A percentile compares a stretch with the other conserved stretches of the same genome.
These are phyloP conservation scores for Scolecobasidium constrictum DNA, from an alignment of 2,329 filamentous ascomycete genomes.

Conservation along the genomic window DNA sequence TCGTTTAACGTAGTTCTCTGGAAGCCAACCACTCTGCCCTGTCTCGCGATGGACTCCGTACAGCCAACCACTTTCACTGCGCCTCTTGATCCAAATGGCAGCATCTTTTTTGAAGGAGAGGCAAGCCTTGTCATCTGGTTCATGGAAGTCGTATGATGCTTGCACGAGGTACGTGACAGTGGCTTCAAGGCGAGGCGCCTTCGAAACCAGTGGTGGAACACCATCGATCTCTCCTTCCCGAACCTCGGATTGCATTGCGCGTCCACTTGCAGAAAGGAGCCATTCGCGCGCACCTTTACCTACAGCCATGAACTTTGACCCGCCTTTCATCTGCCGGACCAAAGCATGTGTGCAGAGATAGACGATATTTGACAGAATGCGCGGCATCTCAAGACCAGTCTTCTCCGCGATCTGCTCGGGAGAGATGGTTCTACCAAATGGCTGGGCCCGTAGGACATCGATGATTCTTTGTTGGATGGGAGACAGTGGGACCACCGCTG, in stretches of 20 bases:
- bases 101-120: not conserved
- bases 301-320: not conserved
- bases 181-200: not conserved
- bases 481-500: no score
- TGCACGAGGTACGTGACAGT: not conserved
- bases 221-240: not conserved
- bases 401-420: no score
- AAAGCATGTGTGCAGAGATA: no score
- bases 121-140: not conserved
- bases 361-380: no score
- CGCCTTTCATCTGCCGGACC: no score
- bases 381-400: no score
- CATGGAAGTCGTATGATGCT: slow-evolving; percentile 1
- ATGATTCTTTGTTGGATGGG: no score
- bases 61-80: not conserved
- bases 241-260: not conserved
- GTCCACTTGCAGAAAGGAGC: not conserved
- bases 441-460: no score
- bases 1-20: not conserved
- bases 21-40: not conserved
- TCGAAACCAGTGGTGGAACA: not conserved
- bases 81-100: not conserved
- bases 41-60: not conserved
- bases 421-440: no score
- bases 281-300: not conserved